Evolutionary conservation across 768 basidiomycete species (phyloP), one percentile per base, ranked within the genome.

Genomic region (Dioszegia crocea): DNA sequence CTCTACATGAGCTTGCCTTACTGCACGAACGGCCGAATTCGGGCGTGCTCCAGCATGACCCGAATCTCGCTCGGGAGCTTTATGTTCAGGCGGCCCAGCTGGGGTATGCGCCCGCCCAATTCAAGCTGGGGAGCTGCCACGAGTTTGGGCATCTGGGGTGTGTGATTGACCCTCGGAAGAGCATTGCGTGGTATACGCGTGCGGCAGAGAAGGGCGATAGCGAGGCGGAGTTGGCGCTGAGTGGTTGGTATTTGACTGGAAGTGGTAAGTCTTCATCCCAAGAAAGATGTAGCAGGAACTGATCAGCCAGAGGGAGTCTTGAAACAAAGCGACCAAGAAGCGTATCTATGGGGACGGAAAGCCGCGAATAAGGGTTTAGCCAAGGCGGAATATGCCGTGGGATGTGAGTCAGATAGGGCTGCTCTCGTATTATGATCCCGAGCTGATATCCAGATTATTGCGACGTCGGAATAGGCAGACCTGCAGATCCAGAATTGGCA

Each of bases 351-450:
- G 96, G 96, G 94, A 11, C 82, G 93, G 30, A 84, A 90, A 54
- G 92, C 93, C 17, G 96, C 92, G 23, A 96, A 97, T 77, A 97
- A 96, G 78, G 96, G 94, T 5, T 73, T 96, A 68, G 88, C 88
- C 74, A 97, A 96, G 77, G 96, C 96, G 0, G 96, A 99, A 78
- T 99, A 97, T 78, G 96, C 96, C 10, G 94, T 98, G 19, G 96
- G 94, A 24, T 80, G 73, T 75, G 55, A 74, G 75, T 70, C 9
- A 23, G 2, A 16, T 2, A n/a, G n/a, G n/a, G n/a, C n/a, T n/a
- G n/a, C n/a, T n/a, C n/a, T n/a, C n/a, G n/a, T n/a, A n/a, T n/a
- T n/a, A n/a, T n/a, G n/a, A n/a, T n/a, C n/a, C 44, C 46, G 9
- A 41, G 57, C 67, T 66, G 56, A 63, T 36, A 30, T 16, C 19